These are phyloP conservation scores for Ganoderma sinense DNA, from an alignment of 1,284 basidiomycete genomes.

Conservation along the genomic window DNA sequence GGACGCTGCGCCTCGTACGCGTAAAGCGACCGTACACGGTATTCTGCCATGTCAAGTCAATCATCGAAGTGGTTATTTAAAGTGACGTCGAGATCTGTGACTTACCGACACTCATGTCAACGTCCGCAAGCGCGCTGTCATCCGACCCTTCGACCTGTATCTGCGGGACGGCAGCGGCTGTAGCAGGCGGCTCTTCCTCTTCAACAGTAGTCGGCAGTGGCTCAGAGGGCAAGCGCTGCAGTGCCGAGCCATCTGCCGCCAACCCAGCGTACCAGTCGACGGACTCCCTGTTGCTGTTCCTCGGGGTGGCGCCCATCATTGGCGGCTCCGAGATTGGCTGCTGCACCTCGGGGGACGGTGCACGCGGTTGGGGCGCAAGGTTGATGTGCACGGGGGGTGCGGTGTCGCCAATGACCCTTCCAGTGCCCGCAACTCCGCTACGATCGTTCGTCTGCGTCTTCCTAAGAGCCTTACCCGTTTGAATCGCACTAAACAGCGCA, in stretches of 20 bases:
- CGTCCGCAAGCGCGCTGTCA: constrained; percentile 75
- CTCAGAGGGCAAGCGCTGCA: constrained; percentile 39
- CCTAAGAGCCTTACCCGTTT: constrained; percentile 78
- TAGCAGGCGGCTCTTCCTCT: constrained; percentile 47
- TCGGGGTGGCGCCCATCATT: constrained; percentile 38
- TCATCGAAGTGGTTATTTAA: constrained; percentile 4
- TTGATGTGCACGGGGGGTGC: constrained; percentile 80
- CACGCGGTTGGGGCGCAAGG: constrained; percentile 47
- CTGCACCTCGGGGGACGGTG: constrained; percentile 46
- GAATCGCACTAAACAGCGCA: constrained; percentile 85
- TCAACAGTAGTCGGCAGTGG: constrained; percentile 67
- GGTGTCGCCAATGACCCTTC: constrained; percentile 80
- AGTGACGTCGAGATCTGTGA: constrained; percentile 13
- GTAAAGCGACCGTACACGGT: constrained; percentile 84
- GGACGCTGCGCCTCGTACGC: constrained; percentile 84
- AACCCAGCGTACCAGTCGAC: constrained; percentile 93
- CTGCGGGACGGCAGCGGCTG: constrained; percentile 47
- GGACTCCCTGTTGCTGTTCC: constrained; percentile 73
- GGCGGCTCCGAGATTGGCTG: constrained; percentile 28
- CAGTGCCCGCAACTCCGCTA: constrained; percentile 73
- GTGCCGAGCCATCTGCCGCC: constrained; percentile 72
- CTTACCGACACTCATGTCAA: constrained; percentile 75
- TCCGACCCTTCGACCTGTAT: constrained; percentile 67
- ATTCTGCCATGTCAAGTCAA: constrained; percentile 49
- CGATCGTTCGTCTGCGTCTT: constrained; percentile 89